These are phyloP conservation scores for Teratosphaeriaceae sp. DNA, from an alignment of 2,329 filamentous ascomycete genomes.

Conservation along the genomic window DNA sequence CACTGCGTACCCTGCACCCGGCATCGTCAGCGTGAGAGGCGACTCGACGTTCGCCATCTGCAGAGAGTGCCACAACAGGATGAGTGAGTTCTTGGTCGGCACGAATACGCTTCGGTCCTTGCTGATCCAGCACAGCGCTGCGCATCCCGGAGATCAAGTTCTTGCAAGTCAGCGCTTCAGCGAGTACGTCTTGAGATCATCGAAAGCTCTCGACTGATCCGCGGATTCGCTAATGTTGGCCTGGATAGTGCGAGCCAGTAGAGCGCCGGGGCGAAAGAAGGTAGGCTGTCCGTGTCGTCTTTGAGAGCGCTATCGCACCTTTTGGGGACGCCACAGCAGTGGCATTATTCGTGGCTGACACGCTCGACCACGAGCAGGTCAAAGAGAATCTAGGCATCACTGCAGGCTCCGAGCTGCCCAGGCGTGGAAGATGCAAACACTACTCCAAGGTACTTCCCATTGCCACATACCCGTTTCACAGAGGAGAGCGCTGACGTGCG, in stretches of 20 bases:
- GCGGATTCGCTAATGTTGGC: background rate
- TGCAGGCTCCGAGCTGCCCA: constrained; percentile 48
- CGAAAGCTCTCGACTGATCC: background rate
- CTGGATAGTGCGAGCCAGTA: constrained; percentile 20
- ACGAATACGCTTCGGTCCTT: no score
- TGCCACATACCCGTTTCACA: background rate
- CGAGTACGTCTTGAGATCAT: constrained; percentile 26
- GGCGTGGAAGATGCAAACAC: constrained; percentile 47
- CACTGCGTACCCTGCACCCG: constrained; percentile 53
- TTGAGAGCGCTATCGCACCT: constrained; percentile 1
- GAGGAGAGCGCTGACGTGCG: background rate
- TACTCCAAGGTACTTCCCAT: constrained; percentile 34
- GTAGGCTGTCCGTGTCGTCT: constrained; percentile 5
- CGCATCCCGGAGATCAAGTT: constrained; percentile 74
- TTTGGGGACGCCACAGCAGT: no score
- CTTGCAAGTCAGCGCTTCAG: constrained; percentile 54
- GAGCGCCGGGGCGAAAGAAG: constrained; percentile 25
- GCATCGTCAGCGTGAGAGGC: constrained; percentile 65
- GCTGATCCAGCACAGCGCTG: constrained; percentile 45
- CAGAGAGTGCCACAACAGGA: constrained; percentile 70
- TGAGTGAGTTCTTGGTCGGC: constrained; percentile 52
- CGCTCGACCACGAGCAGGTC: constrained; percentile 25
- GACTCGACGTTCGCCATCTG: constrained; percentile 69
- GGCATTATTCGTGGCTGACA: background rate
- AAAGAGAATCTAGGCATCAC: constrained; percentile 50